Evolutionary conservation across 805 yeast species (phyloP), one percentile per base, ranked within the genome.

Genomic region (Kazachstania kunashirensis): DNA sequence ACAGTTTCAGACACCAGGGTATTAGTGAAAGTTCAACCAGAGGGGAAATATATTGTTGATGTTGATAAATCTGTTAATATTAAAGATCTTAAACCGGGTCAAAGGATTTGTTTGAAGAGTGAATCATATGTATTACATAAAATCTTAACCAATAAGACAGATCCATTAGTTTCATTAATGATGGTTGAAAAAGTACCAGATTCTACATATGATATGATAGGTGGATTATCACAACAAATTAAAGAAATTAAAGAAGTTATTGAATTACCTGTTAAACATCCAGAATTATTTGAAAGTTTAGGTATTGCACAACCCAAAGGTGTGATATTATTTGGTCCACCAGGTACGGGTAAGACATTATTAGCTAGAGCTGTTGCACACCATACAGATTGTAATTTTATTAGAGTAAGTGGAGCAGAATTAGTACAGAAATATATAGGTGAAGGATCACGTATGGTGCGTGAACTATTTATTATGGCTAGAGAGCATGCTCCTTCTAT

Each of bases 131-230:
- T 85, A 59, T 67, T 89, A 49, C 96, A 92, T 62, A 89, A 88
- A 62, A 82, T 92, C 34, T 70, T 89, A 46, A 97, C 96, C 43
- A 92, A 92, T 61, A 89, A 89, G 57, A 84, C 92, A 24, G 97
- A 89, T 61, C 98, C 98, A 12, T 71, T 89, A 54, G 95, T 89
- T 18, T 85, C 96, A 39, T 73, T 92, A 53, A 89, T 89, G 98
- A 92, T 89, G 98, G 96, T 89, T 44, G 98, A 89, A 62, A 89
- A 89, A 57, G 96, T 88, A 18, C 97, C 97, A 3, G 97, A 88
- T 56, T 82, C 94, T 17, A 88, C 96, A 2, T 88, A 89, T 59
- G 96, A 89, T 62, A 86, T 88, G 96, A 95, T 88, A 42, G 97
- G 97, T 51, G 97, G 97, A 28, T 71, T 88, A 46, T 95, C 89